phyloP scores from a whole-genome alignment of 257 asterid species.

The Linaria vulgaris region DNA sequence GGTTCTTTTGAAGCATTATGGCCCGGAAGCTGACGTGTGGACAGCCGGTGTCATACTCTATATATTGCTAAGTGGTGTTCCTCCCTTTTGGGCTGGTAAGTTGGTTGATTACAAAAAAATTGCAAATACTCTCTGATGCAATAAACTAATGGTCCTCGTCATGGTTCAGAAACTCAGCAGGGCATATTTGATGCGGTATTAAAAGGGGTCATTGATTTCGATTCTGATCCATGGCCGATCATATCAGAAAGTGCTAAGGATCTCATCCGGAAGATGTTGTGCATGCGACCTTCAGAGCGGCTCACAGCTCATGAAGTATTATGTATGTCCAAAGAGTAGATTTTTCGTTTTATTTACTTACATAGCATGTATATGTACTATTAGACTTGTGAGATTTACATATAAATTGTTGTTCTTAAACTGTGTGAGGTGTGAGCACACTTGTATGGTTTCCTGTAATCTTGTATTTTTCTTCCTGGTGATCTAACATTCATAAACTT shows the following conservation, averaged over 20 bases:
- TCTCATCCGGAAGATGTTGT: constrained; percentile 74
- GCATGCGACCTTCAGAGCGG: constrained; percentile 82
- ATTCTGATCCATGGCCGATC: constrained; percentile 83
- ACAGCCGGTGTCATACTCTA: constrained; percentile 92
- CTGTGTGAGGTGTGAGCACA: not conserved
- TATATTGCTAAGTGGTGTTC: constrained; percentile 88
- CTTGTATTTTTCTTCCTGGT: not conserved
- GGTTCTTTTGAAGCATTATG: constrained; percentile 86
- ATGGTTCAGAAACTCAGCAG: constrained; percentile 74
- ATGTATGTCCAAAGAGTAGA: too few relatives aligned
- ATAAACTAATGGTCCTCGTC: constrained; percentile 27
- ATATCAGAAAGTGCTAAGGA: constrained; percentile 83
- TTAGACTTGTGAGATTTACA: not conserved
- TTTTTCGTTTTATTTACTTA: too few relatives aligned
- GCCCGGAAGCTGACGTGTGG: constrained; percentile 97
- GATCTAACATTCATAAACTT: too few relatives aligned
- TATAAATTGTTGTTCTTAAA: not conserved
- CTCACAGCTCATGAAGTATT: constrained; percentile 85
- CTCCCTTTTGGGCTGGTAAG: constrained; percentile 98
- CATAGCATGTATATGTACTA: not conserved
- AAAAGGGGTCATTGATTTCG: constrained; percentile 77
- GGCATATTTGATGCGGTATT: constrained; percentile 88
- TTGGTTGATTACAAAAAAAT: not conserved
- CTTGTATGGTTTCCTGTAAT: constrained; percentile 1
- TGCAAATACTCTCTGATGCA: constrained; percentile 8